phyloP scores from a whole-genome alignment of 352 stramenopile species.

The Pythium aristosporum region DNA sequence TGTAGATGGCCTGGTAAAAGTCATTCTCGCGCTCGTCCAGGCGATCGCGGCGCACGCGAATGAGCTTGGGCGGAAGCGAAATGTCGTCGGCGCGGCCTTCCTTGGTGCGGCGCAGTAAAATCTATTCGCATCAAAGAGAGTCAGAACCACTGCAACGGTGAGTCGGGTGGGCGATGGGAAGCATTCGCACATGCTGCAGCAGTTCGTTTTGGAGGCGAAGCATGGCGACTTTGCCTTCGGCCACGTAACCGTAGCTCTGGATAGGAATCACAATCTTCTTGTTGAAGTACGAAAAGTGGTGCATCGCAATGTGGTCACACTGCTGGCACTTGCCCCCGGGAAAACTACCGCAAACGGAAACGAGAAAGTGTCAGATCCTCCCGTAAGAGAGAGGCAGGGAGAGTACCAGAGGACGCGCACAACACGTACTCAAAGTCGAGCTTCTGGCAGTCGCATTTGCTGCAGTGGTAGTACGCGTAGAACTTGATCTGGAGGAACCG shows the following conservation, averaged over 20 bases:
- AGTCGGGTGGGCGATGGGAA: background rate
- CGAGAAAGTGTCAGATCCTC: background rate
- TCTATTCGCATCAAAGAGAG: conserved; percentile 40
- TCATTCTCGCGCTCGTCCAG: conserved; percentile 94
- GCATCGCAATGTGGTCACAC: conserved; percentile 93
- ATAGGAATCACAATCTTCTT: conserved; percentile 99
- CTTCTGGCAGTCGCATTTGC: conserved; percentile 92
- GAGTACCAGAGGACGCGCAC: background rate
- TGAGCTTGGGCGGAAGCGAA: conserved; percentile 83
- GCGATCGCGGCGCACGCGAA: conserved; percentile 82
- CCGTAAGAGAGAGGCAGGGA: background rate
- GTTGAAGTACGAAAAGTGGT: conserved; percentile 99
- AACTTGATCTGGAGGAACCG: conserved; percentile 97
- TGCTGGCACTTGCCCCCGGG: conserved; percentile 84
- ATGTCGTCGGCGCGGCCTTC: conserved; percentile 96
- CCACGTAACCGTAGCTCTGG: conserved; percentile 93
- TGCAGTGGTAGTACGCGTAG: conserved; percentile 98
- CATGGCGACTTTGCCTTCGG: conserved; percentile 94
- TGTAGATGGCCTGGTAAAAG: conserved; percentile 99
- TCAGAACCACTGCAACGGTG: background rate
- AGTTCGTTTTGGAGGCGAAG: conserved; percentile 94
- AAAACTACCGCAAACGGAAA: conserved; percentile 29
- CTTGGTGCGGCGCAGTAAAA: conserved; percentile 98
- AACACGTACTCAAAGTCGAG: conserved; percentile 94
- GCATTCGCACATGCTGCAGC: conserved; percentile 73